These are phyloP conservation scores for Lentinus polychrous DNA, from an alignment of 1,284 basidiomycete species.

Conservation along the genomic window DNA sequence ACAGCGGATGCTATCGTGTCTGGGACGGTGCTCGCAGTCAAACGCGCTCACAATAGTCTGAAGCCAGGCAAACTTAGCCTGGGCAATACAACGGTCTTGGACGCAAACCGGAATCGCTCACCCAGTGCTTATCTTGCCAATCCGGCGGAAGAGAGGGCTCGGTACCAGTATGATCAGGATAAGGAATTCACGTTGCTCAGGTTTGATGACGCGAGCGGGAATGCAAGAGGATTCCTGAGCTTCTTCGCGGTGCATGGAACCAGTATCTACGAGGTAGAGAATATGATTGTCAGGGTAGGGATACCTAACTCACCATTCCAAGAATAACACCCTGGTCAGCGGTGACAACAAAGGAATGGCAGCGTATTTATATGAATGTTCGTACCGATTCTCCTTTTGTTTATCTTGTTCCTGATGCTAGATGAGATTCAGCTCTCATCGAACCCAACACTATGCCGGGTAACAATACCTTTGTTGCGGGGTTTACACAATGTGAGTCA, in stretches of 20 bases:
- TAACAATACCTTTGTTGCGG: constrained; percentile 66
- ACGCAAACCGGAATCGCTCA: constrained; percentile 69
- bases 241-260: constrained; percentile 83
- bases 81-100: constrained; percentile 61
- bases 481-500: constrained; percentile 60
- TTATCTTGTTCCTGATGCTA: background rate
- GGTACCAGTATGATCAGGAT: constrained; percentile 64
- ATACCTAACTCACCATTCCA: background rate
- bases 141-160: constrained; percentile 57
- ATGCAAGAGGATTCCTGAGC: constrained; percentile 58
- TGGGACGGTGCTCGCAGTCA: constrained; percentile 65
- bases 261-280: constrained; percentile 59
- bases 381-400: constrained; percentile 9
- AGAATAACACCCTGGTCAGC: constrained; percentile 77
- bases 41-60: constrained; percentile 59
- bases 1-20: constrained; percentile 64
- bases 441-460: constrained; percentile 65
- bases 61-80: constrained; percentile 51
- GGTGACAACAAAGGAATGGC: constrained; percentile 82
- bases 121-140: constrained; percentile 72
- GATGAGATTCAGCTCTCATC: constrained; percentile 37
- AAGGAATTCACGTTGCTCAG: constrained; percentile 62
- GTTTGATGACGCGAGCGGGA: constrained; percentile 53
- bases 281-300: background rate
- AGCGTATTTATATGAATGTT: constrained; percentile 69